phyloP scores from a whole-genome alignment of 768 basidiomycete genomes.

The Mycena maculata region DNA sequence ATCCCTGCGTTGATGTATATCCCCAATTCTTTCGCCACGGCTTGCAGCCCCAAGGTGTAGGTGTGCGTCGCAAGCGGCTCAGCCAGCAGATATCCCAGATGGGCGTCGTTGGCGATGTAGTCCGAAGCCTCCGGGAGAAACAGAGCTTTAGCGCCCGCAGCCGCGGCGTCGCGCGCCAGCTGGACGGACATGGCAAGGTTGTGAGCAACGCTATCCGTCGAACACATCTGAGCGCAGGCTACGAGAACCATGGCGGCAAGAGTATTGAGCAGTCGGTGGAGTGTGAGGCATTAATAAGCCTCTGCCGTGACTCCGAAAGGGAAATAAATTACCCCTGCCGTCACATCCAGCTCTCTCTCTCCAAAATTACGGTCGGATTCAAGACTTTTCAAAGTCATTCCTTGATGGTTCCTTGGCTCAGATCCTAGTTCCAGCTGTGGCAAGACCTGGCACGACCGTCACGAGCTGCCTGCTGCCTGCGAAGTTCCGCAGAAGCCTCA shows the following conservation, averaged over 20 bases:
- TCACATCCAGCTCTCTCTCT: too few species aligned
- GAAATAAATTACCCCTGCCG: too few species aligned
- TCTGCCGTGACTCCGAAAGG: too few species aligned
- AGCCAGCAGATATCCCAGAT: slow-evolving; percentile 24
- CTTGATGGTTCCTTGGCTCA: too few species aligned
- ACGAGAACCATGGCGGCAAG: slow-evolving; percentile 32
- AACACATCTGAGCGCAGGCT: slow-evolving; percentile 34
- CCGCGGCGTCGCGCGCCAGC: slow-evolving; percentile 30
- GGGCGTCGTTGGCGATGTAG: slow-evolving; percentile 27
- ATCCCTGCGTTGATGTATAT: slow-evolving; percentile 31
- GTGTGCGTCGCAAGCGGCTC: slow-evolving; percentile 31
- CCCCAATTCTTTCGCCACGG: slow-evolving; percentile 27
- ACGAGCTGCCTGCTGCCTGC: too few species aligned
- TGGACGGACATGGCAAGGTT: slow-evolving; percentile 31
- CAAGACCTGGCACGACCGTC: too few species aligned
- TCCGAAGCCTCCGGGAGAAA: slow-evolving; percentile 34
- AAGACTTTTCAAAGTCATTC: too few species aligned
- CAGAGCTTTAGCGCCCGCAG: slow-evolving; percentile 29
- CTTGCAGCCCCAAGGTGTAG: slow-evolving; percentile 28
- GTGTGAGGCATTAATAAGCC: not conserved
- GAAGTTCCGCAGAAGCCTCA: too few species aligned
- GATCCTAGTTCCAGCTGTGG: too few species aligned
- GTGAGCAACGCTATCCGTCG: slow-evolving; percentile 31
- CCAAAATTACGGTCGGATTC: too few species aligned
- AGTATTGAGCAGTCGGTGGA: not conserved